A percentile compares a stretch with the other conserved stretches of the same genome.
phyloP scores from a whole-genome alignment of 1,284 basidiomycete species.

The Puccinia polysora region DNA sequence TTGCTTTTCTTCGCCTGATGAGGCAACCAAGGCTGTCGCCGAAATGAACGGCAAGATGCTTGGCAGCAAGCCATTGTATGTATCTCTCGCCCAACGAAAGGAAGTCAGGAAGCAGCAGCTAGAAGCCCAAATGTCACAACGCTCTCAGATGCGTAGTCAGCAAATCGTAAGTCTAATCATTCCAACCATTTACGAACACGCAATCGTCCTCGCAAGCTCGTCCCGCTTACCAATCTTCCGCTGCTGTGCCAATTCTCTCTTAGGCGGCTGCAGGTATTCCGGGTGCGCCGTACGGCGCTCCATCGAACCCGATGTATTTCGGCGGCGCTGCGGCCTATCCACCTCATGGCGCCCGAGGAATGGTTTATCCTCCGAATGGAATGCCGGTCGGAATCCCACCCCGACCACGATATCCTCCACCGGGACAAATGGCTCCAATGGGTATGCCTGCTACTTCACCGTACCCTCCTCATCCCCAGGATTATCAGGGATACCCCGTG shows the following conservation, averaged over 20 bases:
- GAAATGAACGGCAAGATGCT: conserved; percentile 99
- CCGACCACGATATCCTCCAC: conserved; percentile 73
- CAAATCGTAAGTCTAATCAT: conserved; percentile 60
- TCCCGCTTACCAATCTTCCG: neutral
- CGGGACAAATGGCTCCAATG: conserved; percentile 70
- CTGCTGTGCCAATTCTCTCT: neutral
- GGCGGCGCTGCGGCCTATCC: conserved; percentile 46
- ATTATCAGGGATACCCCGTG: conserved; percentile 54
- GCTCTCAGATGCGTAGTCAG: conserved; percentile 89
- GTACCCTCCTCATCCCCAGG: conserved; percentile 48
- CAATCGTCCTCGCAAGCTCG: neutral
- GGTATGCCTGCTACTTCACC: conserved; percentile 52
- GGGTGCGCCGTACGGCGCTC: conserved; percentile 57
- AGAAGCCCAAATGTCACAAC: conserved; percentile 95
- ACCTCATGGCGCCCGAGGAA: conserved; percentile 69
- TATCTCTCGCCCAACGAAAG: conserved; percentile 95
- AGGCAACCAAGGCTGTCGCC: conserved; percentile 97
- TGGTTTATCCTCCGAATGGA: conserved; percentile 61
- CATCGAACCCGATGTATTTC: conserved; percentile 47
- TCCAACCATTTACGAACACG: neutral
- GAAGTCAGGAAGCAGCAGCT: conserved; percentile 97
- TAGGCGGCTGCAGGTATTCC: conserved; percentile 71
- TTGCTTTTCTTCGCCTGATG: conserved; percentile 96
- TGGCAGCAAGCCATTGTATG: conserved; percentile 95
- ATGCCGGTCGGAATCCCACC: conserved; percentile 73